Conservation (phyloP, 2,329 filamentous ascomycete genomes). For the Didymella segeticola region DNA sequence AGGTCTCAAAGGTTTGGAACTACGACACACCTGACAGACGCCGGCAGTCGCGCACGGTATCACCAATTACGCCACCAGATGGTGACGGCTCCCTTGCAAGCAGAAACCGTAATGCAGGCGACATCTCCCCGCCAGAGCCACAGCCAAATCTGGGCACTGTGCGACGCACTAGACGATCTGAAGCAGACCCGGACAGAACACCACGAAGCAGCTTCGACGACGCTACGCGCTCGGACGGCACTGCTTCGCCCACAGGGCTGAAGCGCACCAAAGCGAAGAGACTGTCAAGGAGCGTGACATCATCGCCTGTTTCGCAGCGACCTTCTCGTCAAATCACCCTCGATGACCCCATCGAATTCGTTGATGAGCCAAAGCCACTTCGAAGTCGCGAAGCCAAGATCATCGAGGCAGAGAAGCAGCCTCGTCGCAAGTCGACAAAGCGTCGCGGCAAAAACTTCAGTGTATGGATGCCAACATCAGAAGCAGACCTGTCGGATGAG, state of each 20-base stretch:
- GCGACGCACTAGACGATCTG: slow-evolving; percentile 16
- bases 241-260: slow-evolving; percentile 40
- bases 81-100: slow-evolving; percentile 46
- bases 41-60: slow-evolving; percentile 37
- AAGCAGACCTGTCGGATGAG: slow-evolving; percentile 44
- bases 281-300: slow-evolving; percentile 40
- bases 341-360: slow-evolving; percentile 37
- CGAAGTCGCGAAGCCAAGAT: slow-evolving; percentile 13
- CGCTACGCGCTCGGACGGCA: slow-evolving; percentile 41
- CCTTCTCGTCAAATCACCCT: slow-evolving; percentile 46
- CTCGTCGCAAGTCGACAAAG: slow-evolving; percentile 41
- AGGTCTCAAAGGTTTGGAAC: slow-evolving; percentile 56
- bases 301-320: slow-evolving; percentile 37
- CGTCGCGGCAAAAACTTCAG: slow-evolving; percentile 53
- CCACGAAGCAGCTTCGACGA: slow-evolving; percentile 49
- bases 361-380: slow-evolving; percentile 16
- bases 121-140: slow-evolving; percentile 24
- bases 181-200: slow-evolving; percentile 37
- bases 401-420: slow-evolving; percentile 26
- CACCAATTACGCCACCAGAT: slow-evolving; percentile 47
- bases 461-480: slow-evolving; percentile 57
- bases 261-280: slow-evolving; percentile 51
- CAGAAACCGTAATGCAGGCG: slow-evolving; percentile 20
- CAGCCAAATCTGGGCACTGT: slow-evolving; percentile 23
- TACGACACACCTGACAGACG: slow-evolving; percentile 44